These are phyloP conservation scores for Persicaria tinctoria DNA, from an alignment of 148 eudicot genomes.

Conservation along the genomic window DNA sequence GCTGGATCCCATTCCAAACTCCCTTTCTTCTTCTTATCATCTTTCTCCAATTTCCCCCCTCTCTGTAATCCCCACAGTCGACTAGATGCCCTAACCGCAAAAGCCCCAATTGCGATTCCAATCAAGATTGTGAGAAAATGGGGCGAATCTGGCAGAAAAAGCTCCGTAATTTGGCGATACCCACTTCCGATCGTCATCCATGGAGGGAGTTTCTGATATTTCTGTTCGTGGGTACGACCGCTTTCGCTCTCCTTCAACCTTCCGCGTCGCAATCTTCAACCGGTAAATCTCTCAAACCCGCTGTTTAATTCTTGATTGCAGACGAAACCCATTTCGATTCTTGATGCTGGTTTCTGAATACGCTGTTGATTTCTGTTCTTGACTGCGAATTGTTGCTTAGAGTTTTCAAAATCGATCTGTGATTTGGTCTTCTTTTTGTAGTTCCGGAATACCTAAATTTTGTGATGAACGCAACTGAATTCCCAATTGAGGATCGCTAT, in stretches of 20 bases:
- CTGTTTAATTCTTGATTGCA: background rate
- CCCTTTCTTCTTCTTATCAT: background rate
- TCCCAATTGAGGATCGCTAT: constrained; percentile 59
- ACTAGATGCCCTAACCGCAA: background rate
- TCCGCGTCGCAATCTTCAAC: background rate
- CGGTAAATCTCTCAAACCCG: constrained; percentile 3
- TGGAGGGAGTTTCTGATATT: background rate
- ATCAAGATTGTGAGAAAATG: constrained; percentile 4
- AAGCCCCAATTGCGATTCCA: background rate
- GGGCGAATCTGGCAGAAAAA: background rate
- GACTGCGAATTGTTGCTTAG: background rate
- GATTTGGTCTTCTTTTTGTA: constrained; percentile 20
- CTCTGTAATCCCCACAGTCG: background rate
- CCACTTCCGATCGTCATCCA: background rate
- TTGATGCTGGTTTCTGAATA: background rate
- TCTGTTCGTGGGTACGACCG: background rate
- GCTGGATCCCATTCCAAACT: background rate
- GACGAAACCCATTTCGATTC: background rate
- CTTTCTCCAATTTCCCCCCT: background rate
- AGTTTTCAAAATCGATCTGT: background rate
- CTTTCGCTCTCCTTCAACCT: background rate
- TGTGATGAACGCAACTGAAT: constrained; percentile 58
- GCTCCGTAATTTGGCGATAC: background rate
- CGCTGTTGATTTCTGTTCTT: background rate
- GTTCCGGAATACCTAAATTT: constrained; percentile 66